These are phyloP conservation scores for Cryptococcus jaspeensis DNA, from an alignment of 1,284 basidiomycete species.

Conservation along the genomic window DNA sequence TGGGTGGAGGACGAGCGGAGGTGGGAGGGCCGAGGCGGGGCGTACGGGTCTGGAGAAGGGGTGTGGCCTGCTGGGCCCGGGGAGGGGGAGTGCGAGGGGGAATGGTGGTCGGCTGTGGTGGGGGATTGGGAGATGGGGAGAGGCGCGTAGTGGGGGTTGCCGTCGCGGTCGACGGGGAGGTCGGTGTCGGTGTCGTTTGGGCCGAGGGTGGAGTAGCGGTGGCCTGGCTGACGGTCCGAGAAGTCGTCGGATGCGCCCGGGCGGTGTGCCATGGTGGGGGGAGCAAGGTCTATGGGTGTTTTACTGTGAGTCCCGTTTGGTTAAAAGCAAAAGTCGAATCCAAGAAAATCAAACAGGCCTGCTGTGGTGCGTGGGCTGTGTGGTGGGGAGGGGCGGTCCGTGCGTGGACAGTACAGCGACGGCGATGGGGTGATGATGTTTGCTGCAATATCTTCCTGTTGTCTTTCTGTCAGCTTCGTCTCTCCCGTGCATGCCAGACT, in stretches of 20 bases:
- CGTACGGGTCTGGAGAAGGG: background rate
- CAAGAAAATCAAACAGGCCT: background rate
- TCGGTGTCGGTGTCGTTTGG: background rate
- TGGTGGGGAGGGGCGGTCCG: background rate
- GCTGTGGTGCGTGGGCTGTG: background rate
- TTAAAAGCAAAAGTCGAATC: background rate
- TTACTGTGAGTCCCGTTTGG: no score
- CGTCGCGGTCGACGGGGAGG: background rate
- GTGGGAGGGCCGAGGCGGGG: background rate
- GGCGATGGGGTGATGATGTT: background rate
- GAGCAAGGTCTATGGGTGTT: background rate
- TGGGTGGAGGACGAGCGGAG: background rate
- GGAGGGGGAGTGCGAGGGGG: background rate
- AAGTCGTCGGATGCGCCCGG: slow-evolving; percentile 6
- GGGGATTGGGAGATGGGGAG: slow-evolving; percentile 2
- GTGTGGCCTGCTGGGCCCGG: background rate
- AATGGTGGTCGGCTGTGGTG: background rate
- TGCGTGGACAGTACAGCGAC: background rate
- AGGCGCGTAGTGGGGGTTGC: background rate
- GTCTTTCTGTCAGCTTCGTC: background rate
- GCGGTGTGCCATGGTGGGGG: slow-evolving; percentile 10
- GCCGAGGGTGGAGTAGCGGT: slow-evolving; percentile 11
- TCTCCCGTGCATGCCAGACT: no score
- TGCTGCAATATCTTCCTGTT: background rate
- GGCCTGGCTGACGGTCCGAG: background rate